Evolutionary conservation across 2,329 filamentous ascomycete species (phyloP).

Genomic region (Sporothrix luriei): DNA sequence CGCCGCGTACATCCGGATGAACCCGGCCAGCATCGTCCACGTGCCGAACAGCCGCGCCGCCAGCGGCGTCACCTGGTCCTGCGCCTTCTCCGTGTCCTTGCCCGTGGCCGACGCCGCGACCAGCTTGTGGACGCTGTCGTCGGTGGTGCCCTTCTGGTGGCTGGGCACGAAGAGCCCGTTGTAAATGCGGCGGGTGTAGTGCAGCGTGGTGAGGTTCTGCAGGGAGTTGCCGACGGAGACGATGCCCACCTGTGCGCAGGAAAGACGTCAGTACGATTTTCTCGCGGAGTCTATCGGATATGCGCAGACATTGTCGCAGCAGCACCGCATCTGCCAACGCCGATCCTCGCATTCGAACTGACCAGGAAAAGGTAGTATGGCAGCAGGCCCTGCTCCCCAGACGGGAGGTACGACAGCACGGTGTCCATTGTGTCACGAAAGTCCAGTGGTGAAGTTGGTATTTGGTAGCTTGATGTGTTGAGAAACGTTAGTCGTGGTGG

Average conservation of each 20-base stretch:
- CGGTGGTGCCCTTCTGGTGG: conserved; percentile 51
- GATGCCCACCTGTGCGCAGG: conserved; percentile 67
- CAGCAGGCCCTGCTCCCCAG: conserved; percentile 56
- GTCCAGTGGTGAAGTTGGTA: not conserved
- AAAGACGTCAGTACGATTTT: not conserved
- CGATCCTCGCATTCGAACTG: conserved; percentile 38
- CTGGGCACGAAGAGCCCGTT: conserved; percentile 63
- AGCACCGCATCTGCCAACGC: too few relatives aligned
- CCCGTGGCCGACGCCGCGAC: conserved; percentile 49
- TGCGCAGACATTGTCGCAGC: too few relatives aligned
- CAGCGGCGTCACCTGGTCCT: conserved; percentile 71
- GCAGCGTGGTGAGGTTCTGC: conserved; percentile 78
- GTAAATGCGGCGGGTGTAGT: conserved; percentile 87
- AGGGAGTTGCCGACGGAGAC: conserved; percentile 82
- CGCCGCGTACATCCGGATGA: conserved; percentile 80
- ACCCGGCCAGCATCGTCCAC: conserved; percentile 77
- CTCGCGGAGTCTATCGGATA: too few relatives aligned
- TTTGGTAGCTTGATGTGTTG: not conserved
- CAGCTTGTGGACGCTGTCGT: conserved; percentile 58
- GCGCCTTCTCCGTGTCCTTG: conserved; percentile 50
- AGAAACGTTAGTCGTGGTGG: too few relatives aligned
- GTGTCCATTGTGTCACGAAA: conserved; percentile 47
- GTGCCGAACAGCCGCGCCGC: conserved; percentile 81
- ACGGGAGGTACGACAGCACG: conserved; percentile 50
- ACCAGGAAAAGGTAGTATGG: conserved; percentile 64